A percentile compares a stretch with the other conserved stretches of the same genome.
Evolutionary conservation across 306 rosid species (phyloP).

Genomic region (Medicago arabica): DNA sequence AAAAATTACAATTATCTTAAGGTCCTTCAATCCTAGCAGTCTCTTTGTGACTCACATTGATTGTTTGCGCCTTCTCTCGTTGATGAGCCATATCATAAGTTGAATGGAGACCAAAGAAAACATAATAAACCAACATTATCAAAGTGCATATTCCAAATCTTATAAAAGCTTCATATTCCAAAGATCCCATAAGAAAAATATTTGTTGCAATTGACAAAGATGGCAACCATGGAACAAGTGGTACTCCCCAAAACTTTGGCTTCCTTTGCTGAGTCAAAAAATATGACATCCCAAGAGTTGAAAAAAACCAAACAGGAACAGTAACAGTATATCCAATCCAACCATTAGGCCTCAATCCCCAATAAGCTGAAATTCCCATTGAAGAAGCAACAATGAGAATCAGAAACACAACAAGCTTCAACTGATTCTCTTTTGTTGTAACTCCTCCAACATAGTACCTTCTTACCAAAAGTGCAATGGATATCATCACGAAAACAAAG

Average conservation of each 20-base stretch:
- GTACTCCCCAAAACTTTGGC: constrained; percentile 86
- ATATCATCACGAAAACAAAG: constrained; percentile 74
- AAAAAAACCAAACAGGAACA: constrained; percentile 72
- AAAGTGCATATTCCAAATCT: constrained; percentile 75
- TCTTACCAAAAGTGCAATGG: constrained; percentile 78
- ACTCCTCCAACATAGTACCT: constrained; percentile 71
- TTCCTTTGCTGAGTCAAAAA: constrained; percentile 61
- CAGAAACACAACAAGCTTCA: constrained; percentile 60
- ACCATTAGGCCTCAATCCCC: constrained; percentile 66
- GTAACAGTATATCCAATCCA: constrained; percentile 65
- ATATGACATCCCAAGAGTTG: constrained; percentile 61
- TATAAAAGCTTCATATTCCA: constrained; percentile 54
- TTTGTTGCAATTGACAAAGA: constrained; percentile 76
- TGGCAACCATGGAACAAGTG: constrained; percentile 87
- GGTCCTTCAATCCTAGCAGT: constrained; percentile 48
- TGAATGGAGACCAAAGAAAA: constrained; percentile 81
- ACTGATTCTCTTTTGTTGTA: constrained; percentile 51
- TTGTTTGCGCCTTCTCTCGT: constrained; percentile 42
- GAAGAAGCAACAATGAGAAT: constrained; percentile 70
- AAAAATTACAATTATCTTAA: constrained; percentile 38
- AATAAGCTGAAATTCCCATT: constrained; percentile 68
- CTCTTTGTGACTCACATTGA: constrained; percentile 39
- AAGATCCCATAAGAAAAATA: constrained; percentile 78
- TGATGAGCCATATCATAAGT: constrained; percentile 81
- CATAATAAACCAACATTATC: constrained; percentile 66